Evolutionary conservation across 768 basidiomycete species (phyloP), one percentile per base, ranked within the genome.

Genomic region (Lactarius indigo): DNA sequence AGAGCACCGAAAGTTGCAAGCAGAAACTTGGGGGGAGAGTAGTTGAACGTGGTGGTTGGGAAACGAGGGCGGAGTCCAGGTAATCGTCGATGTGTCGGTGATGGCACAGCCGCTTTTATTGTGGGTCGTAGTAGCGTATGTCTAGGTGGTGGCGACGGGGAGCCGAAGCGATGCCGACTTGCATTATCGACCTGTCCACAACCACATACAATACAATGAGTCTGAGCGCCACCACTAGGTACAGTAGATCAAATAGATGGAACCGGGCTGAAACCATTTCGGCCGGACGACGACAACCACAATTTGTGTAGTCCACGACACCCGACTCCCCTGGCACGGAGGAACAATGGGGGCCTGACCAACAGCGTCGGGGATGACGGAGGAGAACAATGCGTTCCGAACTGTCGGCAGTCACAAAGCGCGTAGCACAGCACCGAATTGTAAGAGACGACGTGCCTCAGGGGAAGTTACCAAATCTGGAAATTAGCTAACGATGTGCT

Each of bases 181-280:
- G 9, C 47, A 57, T 26, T 15, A 20, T 64, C 57, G 57, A 20
- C 18, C 35, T 23, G 30, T 31, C 50, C 57, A 58, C 47, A 41
- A 58, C 61, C 62, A 68, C 58, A 64, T 44, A 44, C 41, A 35
- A 41, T 30, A 63, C 61, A 66, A 63, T 44, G 66, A 58, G 31
- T 44, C 3, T 37, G 37, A 20, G 30, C 18, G 65, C 61, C 57
- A 63, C 65, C 31, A 28, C 54, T 57, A 26, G 28, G 37, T 30
- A 26, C 20, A 26, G 31, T 18, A 23, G 30, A 42, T 35, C 37
- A 59, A 42, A 35, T 44, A 55, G 52, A 28, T 20, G 54, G 18
- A 18, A 37, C 50, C 7, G 23, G 56, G 37, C n/a, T 30, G 55
- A 47, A 20, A 23, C 44, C 26, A n/a, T 47, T 31, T 63, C 17